These are phyloP conservation scores for Eimeria maxima DNA, from an alignment of 169 alveolate genomes.

Conservation along the genomic window DNA sequence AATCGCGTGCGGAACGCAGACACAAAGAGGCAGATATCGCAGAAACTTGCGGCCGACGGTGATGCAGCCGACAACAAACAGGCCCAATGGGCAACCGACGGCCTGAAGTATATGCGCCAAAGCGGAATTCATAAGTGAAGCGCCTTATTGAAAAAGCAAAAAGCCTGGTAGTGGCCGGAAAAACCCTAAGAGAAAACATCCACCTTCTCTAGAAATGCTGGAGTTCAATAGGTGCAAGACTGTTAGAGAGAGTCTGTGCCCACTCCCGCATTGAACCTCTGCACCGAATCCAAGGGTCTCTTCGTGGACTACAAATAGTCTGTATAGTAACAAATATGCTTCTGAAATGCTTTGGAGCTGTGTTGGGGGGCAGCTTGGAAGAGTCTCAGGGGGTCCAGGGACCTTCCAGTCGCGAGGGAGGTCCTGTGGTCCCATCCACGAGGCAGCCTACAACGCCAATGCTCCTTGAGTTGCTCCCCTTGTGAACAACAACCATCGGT, in stretches of 20 bases:
- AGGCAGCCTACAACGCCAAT: slow-evolving; percentile 7
- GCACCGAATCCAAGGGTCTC: background rate
- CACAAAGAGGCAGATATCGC: background rate
- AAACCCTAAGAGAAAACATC: background rate
- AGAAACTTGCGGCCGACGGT: background rate
- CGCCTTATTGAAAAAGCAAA: background rate
- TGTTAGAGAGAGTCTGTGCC: slow-evolving; percentile 40
- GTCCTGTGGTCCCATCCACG: slow-evolving; percentile 61
- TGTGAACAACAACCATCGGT: background rate
- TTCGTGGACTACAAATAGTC: background rate
- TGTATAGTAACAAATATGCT: background rate
- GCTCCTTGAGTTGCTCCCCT: background rate
- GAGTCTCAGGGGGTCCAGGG: slow-evolving; percentile 4
- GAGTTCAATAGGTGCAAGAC: slow-evolving; percentile 68
- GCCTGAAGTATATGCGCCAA: background rate
- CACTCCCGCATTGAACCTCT: slow-evolving; percentile 18
- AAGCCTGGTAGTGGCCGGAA: background rate
- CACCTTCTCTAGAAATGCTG: background rate
- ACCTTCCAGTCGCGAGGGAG: slow-evolving; percentile 29
- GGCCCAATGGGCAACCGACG: slow-evolving; percentile 58
- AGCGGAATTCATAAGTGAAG: background rate
- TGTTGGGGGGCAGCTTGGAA: background rate
- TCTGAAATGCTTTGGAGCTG: background rate
- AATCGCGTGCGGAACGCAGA: background rate
- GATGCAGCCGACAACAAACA: background rate